Evolutionary conservation across 495 filamentous ascomycete species (phyloP).

Genomic region (Corynascus novoguineensis): DNA sequence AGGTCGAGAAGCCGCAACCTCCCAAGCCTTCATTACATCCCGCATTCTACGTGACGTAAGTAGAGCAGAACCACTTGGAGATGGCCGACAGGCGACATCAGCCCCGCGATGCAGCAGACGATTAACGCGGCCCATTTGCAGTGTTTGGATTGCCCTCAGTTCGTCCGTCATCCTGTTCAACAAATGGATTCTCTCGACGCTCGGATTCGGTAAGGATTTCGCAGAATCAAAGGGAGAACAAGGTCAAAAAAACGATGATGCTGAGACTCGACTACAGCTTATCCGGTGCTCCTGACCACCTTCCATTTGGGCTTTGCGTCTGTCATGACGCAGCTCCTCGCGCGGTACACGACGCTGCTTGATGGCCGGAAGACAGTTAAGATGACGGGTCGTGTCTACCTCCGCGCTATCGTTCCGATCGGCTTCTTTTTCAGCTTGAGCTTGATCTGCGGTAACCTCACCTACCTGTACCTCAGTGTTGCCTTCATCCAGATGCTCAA

Average conservation of each 20-base stretch:
- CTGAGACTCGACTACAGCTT: constrained; percentile 42
- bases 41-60: constrained; percentile 83
- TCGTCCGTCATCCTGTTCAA: constrained; percentile 97
- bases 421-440: constrained; percentile 89
- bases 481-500: constrained; percentile 99
- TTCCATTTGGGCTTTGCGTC: constrained; percentile 90
- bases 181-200: constrained; percentile 89
- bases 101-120: not conserved
- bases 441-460: constrained; percentile 90
- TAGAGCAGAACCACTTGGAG: constrained; percentile 11
- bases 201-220: constrained; percentile 68
- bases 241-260: constrained; percentile 15
- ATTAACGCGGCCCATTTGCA: constrained; percentile 34
- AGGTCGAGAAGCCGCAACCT: constrained; percentile 59
- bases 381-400: constrained; percentile 88
- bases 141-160: constrained; percentile 85
- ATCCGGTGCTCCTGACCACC: constrained; percentile 77
- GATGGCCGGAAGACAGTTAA: constrained; percentile 87
- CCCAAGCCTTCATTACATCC: constrained; percentile 66
- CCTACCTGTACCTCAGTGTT: constrained; percentile 87
- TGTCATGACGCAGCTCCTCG: constrained; percentile 82
- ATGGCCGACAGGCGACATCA: not conserved
- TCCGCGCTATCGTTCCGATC: constrained; percentile 88
- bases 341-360: constrained; percentile 75
- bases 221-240: not conserved